Base-by-base conservation (phyloP, 2,329 filamentous ascomycete genomes). In the Zymoseptoria brevis region DNA sequence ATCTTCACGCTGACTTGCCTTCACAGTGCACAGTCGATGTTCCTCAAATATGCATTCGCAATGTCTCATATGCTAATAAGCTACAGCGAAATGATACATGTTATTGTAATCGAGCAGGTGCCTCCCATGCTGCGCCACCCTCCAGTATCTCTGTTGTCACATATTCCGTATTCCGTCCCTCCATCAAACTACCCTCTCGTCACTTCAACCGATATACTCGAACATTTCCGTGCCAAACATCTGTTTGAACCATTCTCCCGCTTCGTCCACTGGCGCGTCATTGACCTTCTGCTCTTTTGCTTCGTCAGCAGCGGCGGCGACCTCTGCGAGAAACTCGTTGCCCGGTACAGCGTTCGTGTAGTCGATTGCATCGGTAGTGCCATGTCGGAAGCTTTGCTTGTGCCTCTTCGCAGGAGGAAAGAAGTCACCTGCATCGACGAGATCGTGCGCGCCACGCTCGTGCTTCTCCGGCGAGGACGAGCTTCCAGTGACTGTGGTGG, bases 191-290 rank as follows among this genome's bases (percentile, higher is more conserved):
- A 45, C 16, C 13, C 4, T 7, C 13, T 45, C 35, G 16, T n/a
- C 35, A 7, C 9, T 13, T 69, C 64, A 65, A 11, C 58, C 59
- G n/a, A 66, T 52, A 8, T 60, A 64, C 21, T 62, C 61, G 56
- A 71, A 71, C 8, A 57, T 24, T 52, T 71, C 69, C 5, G 58
- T 59, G 1, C 68, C 69, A 41, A 70, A 64, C 19, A 69, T 62
- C n/a, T 61, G 60, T 49, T 64, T 61, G 56, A 70, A 71, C 68
- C 66, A 70, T 45, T 61, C 62, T 35, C 60, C 50, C 2, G 66
- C 16, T 8, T 62, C 60, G 30, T 66, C 60, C 8, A 60, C 59
- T 8, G 58, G 54, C 24, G 51, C 19, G 22, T 60, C 49, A 50
- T 51, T 29, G 16, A 41, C 53, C 50, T 49, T 30, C 30, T 48